Evolutionary conservation across 495 filamentous ascomycete species (phyloP), one percentile per base, ranked within the genome.

Genomic region (Pseudevernia furfuracea): DNA sequence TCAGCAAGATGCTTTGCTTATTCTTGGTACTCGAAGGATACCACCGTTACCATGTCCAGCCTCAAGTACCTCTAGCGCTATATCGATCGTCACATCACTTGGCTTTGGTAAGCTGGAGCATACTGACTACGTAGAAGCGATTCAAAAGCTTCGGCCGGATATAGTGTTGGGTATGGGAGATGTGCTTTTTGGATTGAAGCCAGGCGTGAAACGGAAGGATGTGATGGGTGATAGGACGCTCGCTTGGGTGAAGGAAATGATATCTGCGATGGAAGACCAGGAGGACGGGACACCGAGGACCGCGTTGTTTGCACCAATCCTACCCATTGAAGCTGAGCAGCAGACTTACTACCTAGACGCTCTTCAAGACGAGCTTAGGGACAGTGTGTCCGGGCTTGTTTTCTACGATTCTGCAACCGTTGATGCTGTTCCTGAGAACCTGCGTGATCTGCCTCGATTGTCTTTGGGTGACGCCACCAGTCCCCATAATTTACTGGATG

Each of bases 181-280:
- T 74, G 75, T 96, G 34, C 82, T 87, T 1, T 78, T 84, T 59
- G 79, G 82, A 0, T 72, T 79, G 32, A 62, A 68, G 3, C 84
- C 90, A 0, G 87, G 87, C 15, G 74, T 79, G 34, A 94, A 91
- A 68, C 78, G 92, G 41, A 81, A 83, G 25, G 82, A 82, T 12
- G 92, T 89, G 73, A 97, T 97, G 89, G 87, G 84, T 5, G 91
- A 95, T 68, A 78, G 94, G 58, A 95, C 91, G 0, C 86, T 89
- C 68, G 77, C 79, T 15, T 96, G 86, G 84, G 79, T 91, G 25
- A 79, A 81, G 23, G 78, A 85, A 44, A 72, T 93, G 38, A 69
- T 72, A 25, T 66, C 74, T 19, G 68, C 73, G 0, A 76, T 77
- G 15, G 71, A 74, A 25, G 65, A 72, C n/a, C 71, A 71, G 28